Conservation (phyloP, 371 early-diverging fungal species). For the Apophysomyces trapeziformis region DNA sequence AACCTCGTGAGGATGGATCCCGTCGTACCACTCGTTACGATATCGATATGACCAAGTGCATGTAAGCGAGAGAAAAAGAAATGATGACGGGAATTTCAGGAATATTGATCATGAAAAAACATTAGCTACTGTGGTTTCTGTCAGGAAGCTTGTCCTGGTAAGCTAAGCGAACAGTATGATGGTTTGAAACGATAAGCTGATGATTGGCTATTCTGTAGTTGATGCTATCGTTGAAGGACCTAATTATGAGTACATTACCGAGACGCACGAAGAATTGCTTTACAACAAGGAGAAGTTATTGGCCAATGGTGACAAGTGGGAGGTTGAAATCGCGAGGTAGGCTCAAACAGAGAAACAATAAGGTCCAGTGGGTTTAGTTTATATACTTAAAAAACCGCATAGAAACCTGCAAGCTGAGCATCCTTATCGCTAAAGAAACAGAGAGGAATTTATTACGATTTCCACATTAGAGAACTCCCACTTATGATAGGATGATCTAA, state of each 20-base stretch:
- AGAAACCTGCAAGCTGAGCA: slow-evolving; percentile 66
- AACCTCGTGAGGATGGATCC: slow-evolving; percentile 94
- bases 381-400: background rate
- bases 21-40: slow-evolving; percentile 97
- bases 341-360: background rate
- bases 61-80: slow-evolving; percentile 39
- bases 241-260: slow-evolving; percentile 97
- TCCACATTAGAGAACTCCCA: background rate
- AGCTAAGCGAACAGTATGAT: slow-evolving; percentile 7
- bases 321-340: slow-evolving; percentile 82
- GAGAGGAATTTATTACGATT: background rate
- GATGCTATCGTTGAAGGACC: slow-evolving; percentile 98
- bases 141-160: slow-evolving; percentile 76
- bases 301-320: slow-evolving; percentile 99
- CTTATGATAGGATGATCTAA: background rate
- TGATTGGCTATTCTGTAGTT: slow-evolving; percentile 45
- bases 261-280: slow-evolving; percentile 94
- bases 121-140: slow-evolving; percentile 92
- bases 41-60: slow-evolving; percentile 99
- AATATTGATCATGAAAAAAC: slow-evolving; percentile 38
- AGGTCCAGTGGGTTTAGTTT: background rate
- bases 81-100: background rate
- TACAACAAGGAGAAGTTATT: slow-evolving; percentile 98
- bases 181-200: background rate
- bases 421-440: slow-evolving; percentile 60